Evolutionary conservation across 805 yeast genomes (phyloP), one percentile per base, ranked within the genome.

Genomic region (Brettanomyces custersianus): DNA sequence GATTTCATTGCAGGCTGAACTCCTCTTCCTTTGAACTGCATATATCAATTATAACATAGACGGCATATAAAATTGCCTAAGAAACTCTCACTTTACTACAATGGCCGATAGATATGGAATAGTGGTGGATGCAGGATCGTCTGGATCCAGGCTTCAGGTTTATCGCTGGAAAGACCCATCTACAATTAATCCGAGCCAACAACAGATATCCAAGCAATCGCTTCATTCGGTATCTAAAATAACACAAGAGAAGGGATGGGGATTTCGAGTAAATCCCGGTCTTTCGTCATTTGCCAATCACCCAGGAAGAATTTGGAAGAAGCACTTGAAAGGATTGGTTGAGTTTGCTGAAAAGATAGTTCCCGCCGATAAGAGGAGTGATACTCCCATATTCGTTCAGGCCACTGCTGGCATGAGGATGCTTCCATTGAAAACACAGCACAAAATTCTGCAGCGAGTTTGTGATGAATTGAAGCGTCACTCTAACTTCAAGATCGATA

Each of bases 391-490:
- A 1, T 92, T 77, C 46, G 73, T 92, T n/a, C 74, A 84, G 46
- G 94, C 97, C 3, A 92, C 98, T 0, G 98, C 98, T 4, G 98
- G 98, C 2, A 86, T 92, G 95, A 70, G 98, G 42, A 60, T 92
- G 29, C 53, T 90, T 31, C 74, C 80, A 0, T 63, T 65, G 23
- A 54, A 60, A 13, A 70, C 72, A 33, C 78, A 77, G 42, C 50
- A 63, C 7, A 61, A 54, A 25, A 67, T 92, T 3, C 58, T 90
- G 29, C 45, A 59, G 9, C 68, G 72, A 35, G 72, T 86, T 0
- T 90, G 97, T 55, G 38, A 55, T 7, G 57, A 66, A 7, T 60
- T 90, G 21, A 60, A 63, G 37, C 54, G 66, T 13, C 64, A 79
- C 29, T 66, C 86, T 3, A 56, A 64, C 10, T 90, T 90, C 48